Evolutionary conservation across 345 rosid genomes (phyloP).

Genomic region (Salix dunnii): DNA sequence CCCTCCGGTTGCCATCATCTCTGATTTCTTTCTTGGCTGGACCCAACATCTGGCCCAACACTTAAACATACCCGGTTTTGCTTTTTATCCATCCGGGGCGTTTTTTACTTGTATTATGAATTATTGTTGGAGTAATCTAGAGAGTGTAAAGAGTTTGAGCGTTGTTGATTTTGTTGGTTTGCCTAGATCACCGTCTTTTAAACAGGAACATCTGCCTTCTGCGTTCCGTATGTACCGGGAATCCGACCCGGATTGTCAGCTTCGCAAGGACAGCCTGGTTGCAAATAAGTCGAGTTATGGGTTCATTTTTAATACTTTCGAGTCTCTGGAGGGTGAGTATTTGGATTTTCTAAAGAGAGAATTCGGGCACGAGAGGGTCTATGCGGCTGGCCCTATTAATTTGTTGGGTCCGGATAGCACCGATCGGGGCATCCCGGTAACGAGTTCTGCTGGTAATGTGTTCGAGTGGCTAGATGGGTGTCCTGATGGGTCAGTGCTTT

Average conservation of each 20-base stretch:
- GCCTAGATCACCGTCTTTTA: slow-evolving; percentile 50
- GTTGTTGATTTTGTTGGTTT: slow-evolving; percentile 35
- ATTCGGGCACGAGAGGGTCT: slow-evolving; percentile 47
- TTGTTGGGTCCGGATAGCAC: slow-evolving; percentile 29
- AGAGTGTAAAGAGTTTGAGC: slow-evolving; percentile 12
- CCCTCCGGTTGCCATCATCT: slow-evolving; percentile 64
- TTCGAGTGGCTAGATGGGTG: slow-evolving; percentile 55
- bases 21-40: slow-evolving; percentile 81
- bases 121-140: slow-evolving; percentile 29
- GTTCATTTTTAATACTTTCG: slow-evolving; percentile 43
- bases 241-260: slow-evolving; percentile 35
- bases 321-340: slow-evolving; percentile 41
- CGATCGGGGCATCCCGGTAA: background rate
- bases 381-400: slow-evolving; percentile 54
- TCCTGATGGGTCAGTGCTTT: slow-evolving; percentile 49
- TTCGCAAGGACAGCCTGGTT: slow-evolving; percentile 26
- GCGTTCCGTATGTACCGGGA: slow-evolving; percentile 16
- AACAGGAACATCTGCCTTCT: slow-evolving; percentile 51
- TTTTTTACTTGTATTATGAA: slow-evolving; percentile 28
- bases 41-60: slow-evolving; percentile 43
- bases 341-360: slow-evolving; percentile 32
- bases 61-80: slow-evolving; percentile 41
- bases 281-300: slow-evolving; percentile 42
- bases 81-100: slow-evolving; percentile 44
- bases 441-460: slow-evolving; percentile 1